phyloP scores from a whole-genome alignment of 116 monocot species.

The Papilionanthe hybrid region DNA sequence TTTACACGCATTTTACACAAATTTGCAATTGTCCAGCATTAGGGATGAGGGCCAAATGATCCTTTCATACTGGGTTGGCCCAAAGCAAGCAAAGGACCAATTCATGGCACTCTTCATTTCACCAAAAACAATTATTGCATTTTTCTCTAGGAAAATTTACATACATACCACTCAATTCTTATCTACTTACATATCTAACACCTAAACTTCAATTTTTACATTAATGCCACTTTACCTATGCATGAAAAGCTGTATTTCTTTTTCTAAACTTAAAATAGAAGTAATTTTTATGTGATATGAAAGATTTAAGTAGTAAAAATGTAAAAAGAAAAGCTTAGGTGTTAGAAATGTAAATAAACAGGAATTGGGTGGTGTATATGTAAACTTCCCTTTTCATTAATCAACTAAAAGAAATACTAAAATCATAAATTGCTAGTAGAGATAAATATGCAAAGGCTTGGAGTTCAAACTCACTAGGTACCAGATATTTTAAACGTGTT shows the following conservation, averaged over 20 bases:
- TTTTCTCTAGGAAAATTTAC: not conserved
- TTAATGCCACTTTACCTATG: no score
- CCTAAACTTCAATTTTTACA: no score
- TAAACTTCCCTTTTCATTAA: not conserved
- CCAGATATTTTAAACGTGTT: slow-evolving; percentile 73
- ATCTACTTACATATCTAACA: no score
- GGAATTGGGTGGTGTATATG: no score
- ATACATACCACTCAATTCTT: no score
- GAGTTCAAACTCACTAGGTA: slow-evolving; percentile 59
- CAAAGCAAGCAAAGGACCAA: not conserved
- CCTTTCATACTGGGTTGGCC: not conserved
- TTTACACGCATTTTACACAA: no score
- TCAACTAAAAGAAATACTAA: not conserved
- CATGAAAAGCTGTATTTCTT: no score
- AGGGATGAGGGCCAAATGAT: not conserved
- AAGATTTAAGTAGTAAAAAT: no score
- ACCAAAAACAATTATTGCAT: not conserved
- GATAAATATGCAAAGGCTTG: not conserved
- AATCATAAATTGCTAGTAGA: not conserved
- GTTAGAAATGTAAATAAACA: no score
- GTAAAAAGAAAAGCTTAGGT: no score
- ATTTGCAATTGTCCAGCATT: not conserved
- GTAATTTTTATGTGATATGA: no score
- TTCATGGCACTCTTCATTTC: not conserved
- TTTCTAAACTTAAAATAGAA: no score